Percentiles rank a stretch among this genome's conserved stretches.
phyloP scores from a whole-genome alignment of 148 eudicot species.

The Cornus kousa region DNA sequence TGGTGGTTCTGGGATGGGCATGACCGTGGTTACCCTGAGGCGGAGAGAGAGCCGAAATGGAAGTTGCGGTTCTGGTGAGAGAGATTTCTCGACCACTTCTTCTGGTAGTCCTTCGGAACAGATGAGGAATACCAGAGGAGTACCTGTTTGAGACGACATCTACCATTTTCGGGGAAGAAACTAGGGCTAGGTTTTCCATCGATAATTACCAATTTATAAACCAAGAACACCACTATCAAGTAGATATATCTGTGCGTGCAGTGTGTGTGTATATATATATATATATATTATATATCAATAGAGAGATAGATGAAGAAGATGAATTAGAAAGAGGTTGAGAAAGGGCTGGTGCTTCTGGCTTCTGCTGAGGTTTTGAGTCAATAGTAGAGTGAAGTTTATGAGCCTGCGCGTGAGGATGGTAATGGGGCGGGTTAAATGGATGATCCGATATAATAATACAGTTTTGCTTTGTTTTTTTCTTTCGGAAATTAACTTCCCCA shows the following conservation, averaged over 20 bases:
- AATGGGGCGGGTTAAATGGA: too few species aligned
- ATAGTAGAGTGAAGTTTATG: too few species aligned
- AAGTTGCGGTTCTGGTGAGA: slow-evolving; percentile 19
- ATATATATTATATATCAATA: too few species aligned
- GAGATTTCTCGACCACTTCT: neutral
- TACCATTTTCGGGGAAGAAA: slow-evolving; percentile 31
- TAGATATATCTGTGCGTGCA: neutral
- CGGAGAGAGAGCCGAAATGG: slow-evolving; percentile 17
- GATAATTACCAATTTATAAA: slow-evolving; percentile 6
- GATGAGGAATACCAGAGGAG: slow-evolving; percentile 26
- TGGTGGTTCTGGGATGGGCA: neutral
- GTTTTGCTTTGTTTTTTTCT: too few species aligned
- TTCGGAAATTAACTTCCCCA: too few species aligned
- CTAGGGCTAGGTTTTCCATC: slow-evolving; percentile 45
- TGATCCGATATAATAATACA: too few species aligned
- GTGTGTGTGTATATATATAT: too few species aligned
- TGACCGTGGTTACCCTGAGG: slow-evolving; percentile 15
- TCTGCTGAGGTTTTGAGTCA: too few species aligned
- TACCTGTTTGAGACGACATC: slow-evolving; percentile 14
- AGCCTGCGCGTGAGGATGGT: too few species aligned
- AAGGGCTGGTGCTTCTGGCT: too few species aligned
- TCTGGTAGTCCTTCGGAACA: slow-evolving; percentile 16
- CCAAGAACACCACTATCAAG: neutral
- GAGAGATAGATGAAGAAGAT: neutral
- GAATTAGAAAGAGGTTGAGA: neutral